Base-by-base conservation (phyloP, 1,284 basidiomycete species). In the Clitocybe nebularis region DNA sequence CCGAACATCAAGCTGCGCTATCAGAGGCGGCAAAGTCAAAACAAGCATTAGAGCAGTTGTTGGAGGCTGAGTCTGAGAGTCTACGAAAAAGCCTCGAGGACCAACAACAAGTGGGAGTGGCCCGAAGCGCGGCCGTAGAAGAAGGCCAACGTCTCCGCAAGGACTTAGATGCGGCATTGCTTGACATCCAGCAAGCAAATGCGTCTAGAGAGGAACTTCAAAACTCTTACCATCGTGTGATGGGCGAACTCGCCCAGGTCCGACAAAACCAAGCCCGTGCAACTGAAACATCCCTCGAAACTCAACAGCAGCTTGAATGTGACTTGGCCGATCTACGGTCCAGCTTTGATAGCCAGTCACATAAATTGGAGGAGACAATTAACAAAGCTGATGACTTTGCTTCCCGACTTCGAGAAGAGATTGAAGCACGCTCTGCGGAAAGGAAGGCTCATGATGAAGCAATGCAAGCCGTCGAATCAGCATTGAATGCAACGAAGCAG, bases 361-460 rank as follows among this genome's bases (percentile, higher is more conserved):
- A 52, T 2, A 60, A 64, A 42, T 44, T 63, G 20, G 50, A 52
- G 7, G 34, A 50, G 9, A 46, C 61, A 13, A 47, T 47, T 14
- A 45, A 48, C 16, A 56, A 61, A 19, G 53, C 53, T 9, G 39
- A 48, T n/a, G 40, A 46, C 20, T 42, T 61, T 19, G 45, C 49
- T 17, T 24, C 36, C 20, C 52, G 58, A 21, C 55, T 81, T 3
- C 60, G 67, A 46, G 57, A 62, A 3, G 60, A 71, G 42, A 57
- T 59, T 10, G 59, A 65, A n/a, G 54, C 51, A 16, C 64, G 63
- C 13, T 48, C 25, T n/a, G 53, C 49, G 17, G 60, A 62, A 8
- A 53, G 48, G 42, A 48, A 52, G 21, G 30, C 34, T 10, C 48
- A 55, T 34, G 43, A 53, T 21, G 26, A 36, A 41, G 57, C 56